phyloP scores from a whole-genome alignment of 805 yeast species.

The Teunomyces funiuensis region DNA sequence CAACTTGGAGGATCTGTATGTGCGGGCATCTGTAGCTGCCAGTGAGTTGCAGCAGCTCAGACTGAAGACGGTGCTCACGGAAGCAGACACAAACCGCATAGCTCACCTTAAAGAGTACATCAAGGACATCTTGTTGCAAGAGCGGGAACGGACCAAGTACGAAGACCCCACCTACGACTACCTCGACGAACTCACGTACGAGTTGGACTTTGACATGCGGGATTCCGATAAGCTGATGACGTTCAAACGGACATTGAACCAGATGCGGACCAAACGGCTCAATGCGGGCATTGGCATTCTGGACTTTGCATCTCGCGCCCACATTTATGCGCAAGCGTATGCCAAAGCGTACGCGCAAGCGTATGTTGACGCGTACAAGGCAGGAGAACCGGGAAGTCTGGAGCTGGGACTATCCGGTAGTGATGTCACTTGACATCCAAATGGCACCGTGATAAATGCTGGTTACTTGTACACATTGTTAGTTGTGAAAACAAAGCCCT shows the following conservation, averaged over 20 bases:
- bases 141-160: neutral
- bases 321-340: neutral
- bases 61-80: neutral
- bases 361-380: neutral
- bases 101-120: neutral
- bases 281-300: neutral
- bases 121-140: neutral
- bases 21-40: neutral
- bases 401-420: no score
- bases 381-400: no score
- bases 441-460: no score
- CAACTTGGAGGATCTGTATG: conserved; percentile 2
- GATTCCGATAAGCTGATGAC: neutral
- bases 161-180: conserved; percentile 2
- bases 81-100: neutral
- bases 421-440: no score
- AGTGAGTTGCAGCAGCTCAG: neutral
- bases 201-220: conserved; percentile 1
- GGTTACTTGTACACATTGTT: no score
- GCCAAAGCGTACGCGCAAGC: neutral
- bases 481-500: no score
- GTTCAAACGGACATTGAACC: conserved; percentile 1
- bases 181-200: conserved; percentile 1
- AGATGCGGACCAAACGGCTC: conserved; percentile 1
- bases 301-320: neutral